Base-by-base conservation (phyloP, 768 basidiomycete genomes). In the Pulveroboletus sp. region DNA sequence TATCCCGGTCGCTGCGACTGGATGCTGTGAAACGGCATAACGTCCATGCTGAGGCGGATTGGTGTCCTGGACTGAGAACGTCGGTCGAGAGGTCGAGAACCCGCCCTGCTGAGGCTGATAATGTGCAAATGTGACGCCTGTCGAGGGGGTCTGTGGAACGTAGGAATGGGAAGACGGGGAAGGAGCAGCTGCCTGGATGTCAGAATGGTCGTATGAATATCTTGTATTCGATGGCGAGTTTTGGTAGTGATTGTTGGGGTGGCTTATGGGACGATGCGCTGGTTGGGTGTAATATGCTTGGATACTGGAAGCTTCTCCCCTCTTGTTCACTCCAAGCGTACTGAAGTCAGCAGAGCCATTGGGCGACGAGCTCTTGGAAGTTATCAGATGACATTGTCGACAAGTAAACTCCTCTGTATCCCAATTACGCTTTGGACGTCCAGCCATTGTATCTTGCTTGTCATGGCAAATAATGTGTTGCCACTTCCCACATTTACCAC, bases 391-490 rank as follows among this genome's bases (percentile, higher is more conserved):
- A 65, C 89, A 92, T 29, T 71, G 71, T 39, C 70, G 71, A 64
- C 90, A 93, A 51, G 82, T 65, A 63, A 96, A 96, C 35, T 93
- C 88, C 46, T 87, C 89, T n/a, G 71, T 62, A 43, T 89, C 81
- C 93, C 93, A 96, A 57, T 93, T 82, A 17, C 92, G 81, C 55
- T 73, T 78, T 5, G 78, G 80, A 13, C 76, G 77, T 20, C 90
- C 86, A 37, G 79, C 76, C 19, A 73, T 68, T 26, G 71, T 67
- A 65, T 94, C 93, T 24, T 76, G 80, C 41, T 68, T 70, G 61
- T 95, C 89, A 60, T 94, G 90, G 60, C 93, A 96, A 19, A 72
- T 63, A 29, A 89, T 89, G 59, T 96, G 93, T 59, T 95, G 93
- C 93, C 93, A 96, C 65, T 82, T 82, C 13, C 76, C 78, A 66